A percentile compares a stretch with the other conserved stretches of the same genome.
These are phyloP conservation scores for Picea mariana DNA, from an alignment of 83 land plant genomes.

Conservation along the genomic window DNA sequence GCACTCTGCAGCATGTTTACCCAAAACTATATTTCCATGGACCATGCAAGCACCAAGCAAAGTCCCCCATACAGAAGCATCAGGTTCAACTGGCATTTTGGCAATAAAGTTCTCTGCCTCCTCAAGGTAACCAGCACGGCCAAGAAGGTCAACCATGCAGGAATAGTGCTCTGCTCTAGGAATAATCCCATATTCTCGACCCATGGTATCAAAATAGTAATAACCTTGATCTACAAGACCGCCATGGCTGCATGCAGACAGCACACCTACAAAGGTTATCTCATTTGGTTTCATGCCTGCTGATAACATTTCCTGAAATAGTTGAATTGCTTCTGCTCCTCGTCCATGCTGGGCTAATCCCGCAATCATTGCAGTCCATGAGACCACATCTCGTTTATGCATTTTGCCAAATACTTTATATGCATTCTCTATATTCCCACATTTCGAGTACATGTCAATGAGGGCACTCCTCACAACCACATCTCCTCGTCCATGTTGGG, in stretches of 20 bases:
- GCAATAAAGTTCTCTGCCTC: conserved; percentile 6
- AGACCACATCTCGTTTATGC: conserved; percentile 6
- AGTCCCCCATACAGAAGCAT: conserved; percentile 10
- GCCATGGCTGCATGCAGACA: conserved; percentile 15
- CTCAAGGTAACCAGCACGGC: conserved; percentile 11
- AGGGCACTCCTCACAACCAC: conserved; percentile 16
- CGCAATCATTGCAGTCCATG: conserved; percentile 16
- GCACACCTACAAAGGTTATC: conserved; percentile 17
- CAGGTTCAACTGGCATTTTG: conserved; percentile 13
- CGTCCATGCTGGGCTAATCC: conserved; percentile 17
- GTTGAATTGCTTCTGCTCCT: conserved; percentile 13
- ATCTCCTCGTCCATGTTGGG: conserved; percentile 14
- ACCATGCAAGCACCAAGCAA: conserved; percentile 13
- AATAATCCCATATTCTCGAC: conserved; percentile 9
- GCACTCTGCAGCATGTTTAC: conserved; percentile 14
- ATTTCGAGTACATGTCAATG: conserved; percentile 16
- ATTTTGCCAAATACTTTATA: conserved; percentile 6
- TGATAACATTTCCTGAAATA: conserved; percentile 10
- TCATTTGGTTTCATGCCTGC: neutral
- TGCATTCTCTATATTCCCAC: conserved; percentile 14
- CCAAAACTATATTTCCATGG: conserved; percentile 10
- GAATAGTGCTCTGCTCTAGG: conserved; percentile 13
- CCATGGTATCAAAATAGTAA: conserved; percentile 10
- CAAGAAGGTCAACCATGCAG: conserved; percentile 15
- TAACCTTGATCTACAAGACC: conserved; percentile 14